Percentiles rank a stretch among this genome's conserved stretches.
Evolutionary conservation across 2,329 filamentous ascomycete genomes (phyloP).

Genomic region (Verticillium klebahnii): DNA sequence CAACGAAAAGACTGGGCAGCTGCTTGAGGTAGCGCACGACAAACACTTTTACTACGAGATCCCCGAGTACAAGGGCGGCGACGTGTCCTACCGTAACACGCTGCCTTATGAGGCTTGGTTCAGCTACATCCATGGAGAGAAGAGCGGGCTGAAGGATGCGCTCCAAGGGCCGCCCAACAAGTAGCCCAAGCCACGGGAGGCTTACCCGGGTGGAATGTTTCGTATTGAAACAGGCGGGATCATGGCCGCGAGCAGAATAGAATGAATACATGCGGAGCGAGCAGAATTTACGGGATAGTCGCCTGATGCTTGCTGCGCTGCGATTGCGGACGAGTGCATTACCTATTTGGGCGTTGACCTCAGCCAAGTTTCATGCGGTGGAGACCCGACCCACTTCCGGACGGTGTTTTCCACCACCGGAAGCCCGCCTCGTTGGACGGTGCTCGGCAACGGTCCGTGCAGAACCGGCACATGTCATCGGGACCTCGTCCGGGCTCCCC

Average conservation of each 20-base stretch:
- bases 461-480: not conserved
- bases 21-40: conserved; percentile 13
- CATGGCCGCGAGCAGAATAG: not conserved
- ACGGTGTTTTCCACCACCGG: not conserved
- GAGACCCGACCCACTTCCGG: not conserved
- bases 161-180: conserved; percentile 6
- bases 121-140: conserved; percentile 13
- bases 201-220: no score
- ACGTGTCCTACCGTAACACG: conserved; percentile 10
- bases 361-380: not conserved
- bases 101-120: conserved; percentile 18
- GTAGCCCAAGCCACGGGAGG: not conserved
- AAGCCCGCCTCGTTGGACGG: not conserved
- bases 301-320: not conserved
- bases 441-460: not conserved
- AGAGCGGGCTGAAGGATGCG: conserved; percentile 9
- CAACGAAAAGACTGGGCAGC: conserved; percentile 8
- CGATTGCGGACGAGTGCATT: not conserved
- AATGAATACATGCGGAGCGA: not conserved
- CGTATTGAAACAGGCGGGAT: not conserved
- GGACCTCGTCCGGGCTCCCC: not conserved
- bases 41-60: conserved; percentile 4
- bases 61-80: conserved; percentile 13
- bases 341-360: not conserved
- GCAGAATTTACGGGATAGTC: no score